These are phyloP conservation scores for Akebia trifoliata DNA, from an alignment of 164 flowering plant species.

Conservation along the genomic window DNA sequence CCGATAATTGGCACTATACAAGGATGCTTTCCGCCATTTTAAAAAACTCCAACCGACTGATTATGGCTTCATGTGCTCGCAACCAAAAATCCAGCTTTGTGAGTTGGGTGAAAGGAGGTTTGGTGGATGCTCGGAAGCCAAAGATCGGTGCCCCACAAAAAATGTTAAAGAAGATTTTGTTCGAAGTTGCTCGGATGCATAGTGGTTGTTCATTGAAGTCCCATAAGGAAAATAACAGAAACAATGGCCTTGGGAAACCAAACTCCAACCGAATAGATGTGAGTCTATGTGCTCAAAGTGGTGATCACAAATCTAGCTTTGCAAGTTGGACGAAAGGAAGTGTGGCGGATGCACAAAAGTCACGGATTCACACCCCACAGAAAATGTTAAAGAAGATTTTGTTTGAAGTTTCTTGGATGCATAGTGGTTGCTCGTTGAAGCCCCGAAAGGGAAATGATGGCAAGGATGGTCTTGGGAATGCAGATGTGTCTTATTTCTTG, in stretches of 20 bases:
- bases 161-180: slow-evolving; percentile 56
- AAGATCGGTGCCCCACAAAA: slow-evolving; percentile 32
- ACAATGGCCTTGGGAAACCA: slow-evolving; percentile 23
- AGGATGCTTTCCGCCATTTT: slow-evolving; percentile 52
- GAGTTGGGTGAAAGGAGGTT: slow-evolving; percentile 47
- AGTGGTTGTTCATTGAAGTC: slow-evolving; percentile 22
- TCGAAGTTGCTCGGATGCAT: slow-evolving; percentile 51
- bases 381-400: slow-evolving; percentile 56
- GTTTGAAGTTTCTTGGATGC: slow-evolving; percentile 50
- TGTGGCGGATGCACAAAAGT: slow-evolving; percentile 10
- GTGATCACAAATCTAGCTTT: slow-evolving; percentile 46
- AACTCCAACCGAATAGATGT: no score
- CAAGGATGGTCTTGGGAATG: slow-evolving; percentile 24
- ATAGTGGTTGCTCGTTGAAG: slow-evolving; percentile 22
- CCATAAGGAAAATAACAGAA: slow-evolving; percentile 22
- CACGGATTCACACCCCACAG: slow-evolving; percentile 29
- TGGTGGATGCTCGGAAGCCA: slow-evolving; percentile 11
- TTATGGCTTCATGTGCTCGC: slow-evolving; percentile 21
- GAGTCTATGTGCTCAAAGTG: slow-evolving; percentile 15
- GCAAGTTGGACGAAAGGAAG: slow-evolving; percentile 48
- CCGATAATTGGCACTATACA: slow-evolving; percentile 53
- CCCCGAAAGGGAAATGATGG: slow-evolving; percentile 24
- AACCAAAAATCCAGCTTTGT: slow-evolving; percentile 46
- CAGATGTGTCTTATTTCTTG: slow-evolving; percentile 33
- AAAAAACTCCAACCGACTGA: slow-evolving; percentile 31